A percentile compares a stretch with the other conserved stretches of the same genome.
Evolutionary conservation across 768 basidiomycete species (phyloP).

Genomic region (Auricularia auricula-judae): DNA sequence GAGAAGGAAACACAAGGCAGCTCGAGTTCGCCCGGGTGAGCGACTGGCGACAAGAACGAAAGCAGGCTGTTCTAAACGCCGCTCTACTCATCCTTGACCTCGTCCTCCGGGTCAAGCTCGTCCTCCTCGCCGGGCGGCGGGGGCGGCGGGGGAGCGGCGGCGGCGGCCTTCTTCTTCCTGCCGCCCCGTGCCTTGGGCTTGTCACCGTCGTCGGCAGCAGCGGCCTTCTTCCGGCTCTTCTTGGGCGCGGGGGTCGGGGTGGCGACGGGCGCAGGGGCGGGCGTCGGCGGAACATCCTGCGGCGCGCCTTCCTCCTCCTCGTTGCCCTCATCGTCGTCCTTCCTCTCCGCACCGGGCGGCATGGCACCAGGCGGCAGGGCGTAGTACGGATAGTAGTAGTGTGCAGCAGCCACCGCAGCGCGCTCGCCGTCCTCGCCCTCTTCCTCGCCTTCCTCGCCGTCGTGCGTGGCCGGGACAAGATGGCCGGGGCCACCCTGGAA

Average conservation of each 20-base stretch:
- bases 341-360: background rate
- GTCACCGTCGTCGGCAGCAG: background rate
- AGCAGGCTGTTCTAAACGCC: background rate
- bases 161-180: background rate
- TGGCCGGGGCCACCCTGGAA: background rate
- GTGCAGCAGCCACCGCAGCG: background rate
- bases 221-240: background rate
- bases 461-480: background rate
- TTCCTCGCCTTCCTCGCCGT: conserved; percentile 1
- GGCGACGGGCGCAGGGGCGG: background rate
- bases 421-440: background rate
- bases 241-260: background rate
- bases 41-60: background rate
- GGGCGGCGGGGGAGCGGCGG: background rate
- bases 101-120: background rate
- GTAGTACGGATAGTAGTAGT: conserved; percentile 2
- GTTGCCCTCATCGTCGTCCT: background rate
- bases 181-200: background rate
- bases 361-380: background rate
- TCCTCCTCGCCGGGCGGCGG: background rate
- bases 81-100: background rate
- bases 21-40: too few species aligned
- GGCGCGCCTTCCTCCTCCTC: background rate
- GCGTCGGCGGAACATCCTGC: background rate
- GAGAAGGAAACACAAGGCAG: background rate